Evolutionary conservation across 805 yeast genomes (phyloP), one percentile per base, ranked within the genome.

Genomic region (Lipomyces spencermartinsiae): DNA sequence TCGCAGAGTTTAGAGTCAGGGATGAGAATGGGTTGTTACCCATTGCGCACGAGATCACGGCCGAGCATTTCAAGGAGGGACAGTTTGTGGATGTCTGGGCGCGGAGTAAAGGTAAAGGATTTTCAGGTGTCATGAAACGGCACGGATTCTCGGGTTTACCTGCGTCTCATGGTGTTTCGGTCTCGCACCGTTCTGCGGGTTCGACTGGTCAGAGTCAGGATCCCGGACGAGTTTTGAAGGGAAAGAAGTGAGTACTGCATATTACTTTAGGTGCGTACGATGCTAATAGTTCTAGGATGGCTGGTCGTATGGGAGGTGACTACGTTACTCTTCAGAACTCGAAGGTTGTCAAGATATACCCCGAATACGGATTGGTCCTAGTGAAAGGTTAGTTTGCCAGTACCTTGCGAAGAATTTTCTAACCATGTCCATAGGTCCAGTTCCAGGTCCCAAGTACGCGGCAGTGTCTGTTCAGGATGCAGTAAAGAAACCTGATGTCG

Each of bases 61-160:
- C 97, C 1, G 93, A 92, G 76, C 93, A 89, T 79, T 94, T 94
- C 78, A 85, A 87, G 66, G 83, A 81, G 19, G 98, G 98, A 37
- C 95, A 92, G 78, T 85, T 81, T 68, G 93, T 95, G 34, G 99
- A 95, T 77, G 81, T 92, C 63, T 85, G 87, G 77, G 90, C 93
- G 16, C 83, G 84, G 22, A 83, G 93, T 62, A 94, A 92, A 78
- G 99, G 99, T 80, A 95, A 95, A 80, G 99, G 99, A 10, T 92
- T 92, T 78, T 92, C 93, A 29, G 99, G 99, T 87, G 98, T 94
- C 31, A 95, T 95, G 97, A 94, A 94, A 79, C 88, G 97, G 80
- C 90, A 90, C 83, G 91, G 92, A 12, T 95, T 94, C 81, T 82
- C 82, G 58, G 99, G 99, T 84, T 86, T 91, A 79, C 86, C 87